Conservation (phyloP, 768 basidiomycete genomes). For the Boletus vinaceobasis region DNA sequence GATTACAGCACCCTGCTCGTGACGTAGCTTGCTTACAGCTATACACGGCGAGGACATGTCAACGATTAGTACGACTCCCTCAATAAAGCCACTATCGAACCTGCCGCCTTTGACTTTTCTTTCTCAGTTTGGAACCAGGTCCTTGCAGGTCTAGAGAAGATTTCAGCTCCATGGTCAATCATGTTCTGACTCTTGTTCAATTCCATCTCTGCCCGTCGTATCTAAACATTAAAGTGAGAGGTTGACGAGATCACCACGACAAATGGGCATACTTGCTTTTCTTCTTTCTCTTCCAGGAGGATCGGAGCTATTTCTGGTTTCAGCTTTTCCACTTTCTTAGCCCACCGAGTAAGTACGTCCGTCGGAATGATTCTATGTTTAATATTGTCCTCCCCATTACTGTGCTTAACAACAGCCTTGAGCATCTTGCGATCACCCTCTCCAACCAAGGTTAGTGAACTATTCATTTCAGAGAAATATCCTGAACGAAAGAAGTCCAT, state of each 20-base stretch:
- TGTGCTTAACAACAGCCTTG: slow-evolving; percentile 91
- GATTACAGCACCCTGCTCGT: slow-evolving; percentile 53
- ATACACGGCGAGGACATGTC: background rate
- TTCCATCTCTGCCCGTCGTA: slow-evolving; percentile 94
- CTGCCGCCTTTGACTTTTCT: slow-evolving; percentile 78
- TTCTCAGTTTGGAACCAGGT: slow-evolving; percentile 97
- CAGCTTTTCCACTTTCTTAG: slow-evolving; percentile 61
- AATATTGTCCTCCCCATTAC: slow-evolving; percentile 71
- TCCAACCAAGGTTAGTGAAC: slow-evolving; percentile 92
- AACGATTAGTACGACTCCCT: slow-evolving; percentile 5
- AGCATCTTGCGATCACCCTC: slow-evolving; percentile 96
- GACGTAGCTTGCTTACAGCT: slow-evolving; percentile 76
- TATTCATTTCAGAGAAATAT: slow-evolving; percentile 29
- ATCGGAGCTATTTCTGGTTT: slow-evolving; percentile 78
- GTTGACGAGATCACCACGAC: background rate
- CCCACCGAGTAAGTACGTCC: slow-evolving; percentile 71
- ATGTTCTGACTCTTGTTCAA: slow-evolving; percentile 92
- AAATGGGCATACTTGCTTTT: slow-evolving; percentile 67
- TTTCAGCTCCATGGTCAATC: slow-evolving; percentile 90
- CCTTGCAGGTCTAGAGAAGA: slow-evolving; percentile 87
- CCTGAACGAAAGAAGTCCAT: background rate
- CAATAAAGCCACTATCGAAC: slow-evolving; percentile 37
- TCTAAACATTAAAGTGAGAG: slow-evolving; percentile 38
- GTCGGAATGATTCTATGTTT: slow-evolving; percentile 83
- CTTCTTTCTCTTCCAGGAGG: slow-evolving; percentile 89